Base-by-base conservation (phyloP, 2,329 filamentous ascomycete genomes). In the Penicillium sumatraense region DNA sequence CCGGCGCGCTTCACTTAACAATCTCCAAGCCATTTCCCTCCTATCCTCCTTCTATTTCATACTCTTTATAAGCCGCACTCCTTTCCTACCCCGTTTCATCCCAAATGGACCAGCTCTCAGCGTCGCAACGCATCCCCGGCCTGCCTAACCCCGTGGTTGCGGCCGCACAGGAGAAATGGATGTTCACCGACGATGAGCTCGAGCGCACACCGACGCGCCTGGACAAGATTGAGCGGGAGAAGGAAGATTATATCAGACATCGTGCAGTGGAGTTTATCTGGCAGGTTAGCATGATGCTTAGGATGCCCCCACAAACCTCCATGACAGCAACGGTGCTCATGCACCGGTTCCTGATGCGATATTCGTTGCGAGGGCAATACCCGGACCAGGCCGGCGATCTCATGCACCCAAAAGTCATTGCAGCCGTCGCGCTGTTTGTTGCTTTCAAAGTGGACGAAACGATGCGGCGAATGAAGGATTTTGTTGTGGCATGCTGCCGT, bases 361-460 rank as follows among this genome's bases (percentile, higher is more conserved):
- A 83, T 69, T 66, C 63, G 1, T 31, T 93, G 87, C 69, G 88
- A 96, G 83, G 87, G 89, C 46, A 84, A 88, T 65, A 85, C 89
- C 67, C 89, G 86, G 60, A 83, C 83, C 58, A 78, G 78, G 51
- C 80, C 2, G 52, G 80, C 42, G 91, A 91, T 13, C 42, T 65
- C 29, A 85, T 96, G 45, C 93, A 97, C 72, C 93, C 96, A 66
- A 98, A 96, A 70, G 90, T 96, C 66, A 91, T 96, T 56, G 95
- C 93, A 10, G 95, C 93, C 0, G 96, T 93, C 0, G 86, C 92
- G 1, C 82, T 99, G 2, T 99, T 98, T 66, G 83, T 99, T 9
- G 93, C 95, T 8, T 97, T 96, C 64, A 99, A 99, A 74, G 93
- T 96, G 18, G 93, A 99, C 71, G 95, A 99, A 72, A 96, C 96